A percentile compares a stretch with the other conserved stretches of the same genome.
These are phyloP conservation scores for Daldinia decipiens DNA, from an alignment of 495 filamentous ascomycete species.

Conservation along the genomic window DNA sequence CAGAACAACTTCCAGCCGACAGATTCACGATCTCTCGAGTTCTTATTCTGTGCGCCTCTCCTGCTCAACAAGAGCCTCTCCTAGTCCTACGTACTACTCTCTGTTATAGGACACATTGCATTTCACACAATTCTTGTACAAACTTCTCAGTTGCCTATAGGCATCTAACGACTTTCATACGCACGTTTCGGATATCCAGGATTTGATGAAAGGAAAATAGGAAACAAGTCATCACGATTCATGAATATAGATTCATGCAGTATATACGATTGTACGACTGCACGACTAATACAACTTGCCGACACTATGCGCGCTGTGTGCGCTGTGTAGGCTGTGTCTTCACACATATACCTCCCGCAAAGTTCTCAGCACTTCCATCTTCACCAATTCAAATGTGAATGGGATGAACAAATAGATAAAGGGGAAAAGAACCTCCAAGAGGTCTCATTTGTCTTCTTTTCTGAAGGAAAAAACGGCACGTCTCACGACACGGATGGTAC, in stretches of 20 bases:
- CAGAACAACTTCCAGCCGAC: conserved; percentile 67
- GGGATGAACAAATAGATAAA: conserved; percentile 24
- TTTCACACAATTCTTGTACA: conserved; percentile 19
- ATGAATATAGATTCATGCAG: conserved; percentile 21
- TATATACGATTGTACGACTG: conserved; percentile 2
- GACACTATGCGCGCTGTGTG: not conserved
- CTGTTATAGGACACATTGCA: conserved; percentile 1
- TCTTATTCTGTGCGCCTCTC: conserved; percentile 71
- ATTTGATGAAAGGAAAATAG: not conserved
- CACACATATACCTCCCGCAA: not conserved
- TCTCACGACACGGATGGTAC: conserved; percentile 26
- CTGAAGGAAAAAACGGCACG: conserved; percentile 13
- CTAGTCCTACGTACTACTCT: not conserved
- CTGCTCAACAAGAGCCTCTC: conserved; percentile 50
- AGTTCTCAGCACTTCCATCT: not conserved
- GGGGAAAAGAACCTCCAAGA: not conserved
- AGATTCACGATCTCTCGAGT: conserved; percentile 73
- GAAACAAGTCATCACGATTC: conserved; percentile 20
- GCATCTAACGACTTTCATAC: not conserved
- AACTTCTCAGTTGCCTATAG: not conserved
- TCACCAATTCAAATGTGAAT: not conserved
- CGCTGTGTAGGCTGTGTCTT: not conserved
- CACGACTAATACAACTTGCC: conserved; percentile 4
- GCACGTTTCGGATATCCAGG: not conserved
- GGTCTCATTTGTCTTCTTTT: not conserved